These are phyloP conservation scores for Rubroshorea leprosula DNA, from an alignment of 345 rosid genomes.

Conservation along the genomic window DNA sequence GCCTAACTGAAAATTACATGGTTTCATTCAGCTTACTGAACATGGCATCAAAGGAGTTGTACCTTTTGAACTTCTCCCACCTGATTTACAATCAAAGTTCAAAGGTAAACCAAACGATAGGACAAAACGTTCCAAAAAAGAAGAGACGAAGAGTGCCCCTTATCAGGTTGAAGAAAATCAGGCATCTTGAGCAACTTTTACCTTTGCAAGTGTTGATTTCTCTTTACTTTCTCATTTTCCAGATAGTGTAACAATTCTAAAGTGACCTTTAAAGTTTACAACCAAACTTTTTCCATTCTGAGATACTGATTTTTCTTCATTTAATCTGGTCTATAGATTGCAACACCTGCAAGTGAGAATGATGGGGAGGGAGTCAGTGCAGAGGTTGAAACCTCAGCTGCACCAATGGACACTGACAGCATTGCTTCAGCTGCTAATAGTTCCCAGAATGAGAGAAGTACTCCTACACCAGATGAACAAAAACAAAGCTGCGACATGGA, in stretches of 20 bases:
- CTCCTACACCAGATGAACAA: conserved; percentile 67
- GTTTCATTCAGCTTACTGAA: conserved; percentile 71
- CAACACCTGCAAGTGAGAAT: conserved; percentile 52
- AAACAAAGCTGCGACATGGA: conserved; percentile 70
- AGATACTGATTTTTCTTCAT: neutral
- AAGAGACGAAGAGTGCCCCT: conserved; percentile 51
- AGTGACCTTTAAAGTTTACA: too few species aligned
- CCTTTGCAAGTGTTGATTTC: too few species aligned
- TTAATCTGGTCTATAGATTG: conserved; percentile 23
- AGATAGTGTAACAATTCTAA: neutral
- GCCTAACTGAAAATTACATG: conserved; percentile 5
- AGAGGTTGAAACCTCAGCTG: conserved; percentile 43
- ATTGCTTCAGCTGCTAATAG: conserved; percentile 24
- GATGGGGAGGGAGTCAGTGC: conserved; percentile 59
- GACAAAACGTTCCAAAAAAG: conserved; percentile 86
- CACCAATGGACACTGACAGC: conserved; percentile 69
- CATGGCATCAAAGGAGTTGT: conserved; percentile 95
- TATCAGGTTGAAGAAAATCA: conserved; percentile 64
- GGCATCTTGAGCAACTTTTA: conserved; percentile 26
- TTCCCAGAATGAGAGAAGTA: conserved; percentile 40
- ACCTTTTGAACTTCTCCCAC: conserved; percentile 77
- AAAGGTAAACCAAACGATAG: conserved; percentile 83
- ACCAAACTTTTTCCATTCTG: too few species aligned
- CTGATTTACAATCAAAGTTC: conserved; percentile 70
- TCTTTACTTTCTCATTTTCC: neutral